Evolutionary conservation across 345 rosid species (phyloP), one percentile per base, ranked within the genome.

Genomic region (Arabidopsis suecica): DNA sequence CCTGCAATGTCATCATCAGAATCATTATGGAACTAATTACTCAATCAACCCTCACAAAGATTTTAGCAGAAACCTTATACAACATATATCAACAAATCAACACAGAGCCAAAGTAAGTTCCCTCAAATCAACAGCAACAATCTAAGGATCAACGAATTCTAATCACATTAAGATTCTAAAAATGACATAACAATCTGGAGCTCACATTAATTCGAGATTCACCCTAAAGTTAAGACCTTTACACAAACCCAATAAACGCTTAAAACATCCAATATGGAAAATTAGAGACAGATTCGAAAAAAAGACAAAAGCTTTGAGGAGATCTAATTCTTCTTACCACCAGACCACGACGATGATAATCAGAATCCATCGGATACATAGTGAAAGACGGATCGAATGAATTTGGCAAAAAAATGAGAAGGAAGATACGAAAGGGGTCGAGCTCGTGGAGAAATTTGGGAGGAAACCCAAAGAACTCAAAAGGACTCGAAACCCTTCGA

Each of bases 281-380:
- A 48, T 7, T 20, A 8, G 54, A 63, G 40, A 18, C 10, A 64
- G 40, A 57, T 64, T 40, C 36, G 10, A 2, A 22, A 8, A 12
- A 36, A 49, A 44, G 25, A 58, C 22, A 6, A 56, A 71, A 61
- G 68, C 51, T 72, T 62, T 47, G 32, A 48, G 11, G 6, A 56
- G 28, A 9, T n/a, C 13, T 58, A 41, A 10, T 33, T 33, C 48
- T 33, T 33, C 48, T 78, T 76, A 83, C 85, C 87, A 48, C 79
- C 42, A 64, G 36, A 63, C 71, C 67, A 34, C 56, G 84, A 25
- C 68, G 79, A 44, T 41, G 69, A 64, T 76, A 82, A 25, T 72
- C 81, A 66, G 61, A 69, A 57, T 80, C 89, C 89, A 86, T 86
- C 7, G 68, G 64, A 67, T 51, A 33, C 75, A 82, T 51, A 76